Conservation (phyloP, 257 asterid genomes). For the Ligustrum vulgare region DNA sequence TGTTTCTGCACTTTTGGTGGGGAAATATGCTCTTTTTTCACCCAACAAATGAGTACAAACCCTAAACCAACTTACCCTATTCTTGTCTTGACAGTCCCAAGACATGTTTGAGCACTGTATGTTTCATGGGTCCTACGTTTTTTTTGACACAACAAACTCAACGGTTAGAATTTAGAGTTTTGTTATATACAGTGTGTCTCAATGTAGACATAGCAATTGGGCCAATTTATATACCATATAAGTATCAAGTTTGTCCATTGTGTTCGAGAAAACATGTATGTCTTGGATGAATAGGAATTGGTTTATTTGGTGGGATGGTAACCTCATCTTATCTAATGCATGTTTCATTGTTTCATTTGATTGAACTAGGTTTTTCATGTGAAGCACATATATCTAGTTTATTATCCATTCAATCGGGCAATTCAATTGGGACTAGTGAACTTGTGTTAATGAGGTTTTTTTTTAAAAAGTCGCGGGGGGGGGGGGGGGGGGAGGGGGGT, state of each 20-base stretch:
- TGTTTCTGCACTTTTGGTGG: conserved; percentile 37
- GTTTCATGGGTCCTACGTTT: conserved; percentile 44
- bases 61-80: conserved; percentile 24
- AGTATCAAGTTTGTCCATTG: no score
- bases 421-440: not conserved
- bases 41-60: conserved; percentile 39
- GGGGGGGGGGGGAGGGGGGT: no score
- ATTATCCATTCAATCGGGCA: not conserved
- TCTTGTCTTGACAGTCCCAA: conserved; percentile 54
- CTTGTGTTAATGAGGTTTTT: no score
- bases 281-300: not conserved
- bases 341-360: not conserved
- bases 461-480: no score
- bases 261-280: no score
- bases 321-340: not conserved
- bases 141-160: conserved; percentile 17
- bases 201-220: conserved; percentile 1
- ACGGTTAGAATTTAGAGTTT: not conserved
- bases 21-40: conserved; percentile 37
- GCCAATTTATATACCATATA: not conserved
- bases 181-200: not conserved
- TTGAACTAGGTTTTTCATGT: not conserved
- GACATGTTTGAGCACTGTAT: conserved; percentile 50
- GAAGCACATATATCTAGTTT: not conserved
- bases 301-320: conserved; percentile 2